These are phyloP conservation scores for Lactarius trivialis DNA, from an alignment of 768 basidiomycete species.

Conservation along the genomic window DNA sequence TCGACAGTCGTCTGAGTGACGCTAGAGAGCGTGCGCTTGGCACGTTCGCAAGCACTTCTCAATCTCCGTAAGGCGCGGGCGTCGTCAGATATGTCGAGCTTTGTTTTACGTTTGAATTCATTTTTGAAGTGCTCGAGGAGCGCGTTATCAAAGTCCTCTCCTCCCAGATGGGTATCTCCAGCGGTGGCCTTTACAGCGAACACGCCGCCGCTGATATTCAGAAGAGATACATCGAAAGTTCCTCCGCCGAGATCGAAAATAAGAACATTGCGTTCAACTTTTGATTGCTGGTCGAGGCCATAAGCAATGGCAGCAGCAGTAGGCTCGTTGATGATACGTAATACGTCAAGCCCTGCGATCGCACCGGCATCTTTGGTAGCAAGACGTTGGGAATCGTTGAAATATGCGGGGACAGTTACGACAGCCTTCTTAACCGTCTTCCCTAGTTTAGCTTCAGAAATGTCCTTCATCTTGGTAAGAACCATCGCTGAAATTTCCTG, in stretches of 20 bases:
- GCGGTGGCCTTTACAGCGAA: slow-evolving; percentile 99
- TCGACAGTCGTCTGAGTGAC: slow-evolving; percentile 99
- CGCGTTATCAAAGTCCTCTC: slow-evolving; percentile 99
- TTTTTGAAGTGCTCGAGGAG: slow-evolving; percentile 98
- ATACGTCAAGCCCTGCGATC: slow-evolving; percentile 96
- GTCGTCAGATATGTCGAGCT: slow-evolving; percentile 95
- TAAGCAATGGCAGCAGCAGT: slow-evolving; percentile 99
- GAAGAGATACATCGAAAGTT: slow-evolving; percentile 99
- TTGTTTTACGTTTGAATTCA: slow-evolving; percentile 97
- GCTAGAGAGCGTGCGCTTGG: slow-evolving; percentile 96
- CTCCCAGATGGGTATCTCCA: slow-evolving; percentile 98
- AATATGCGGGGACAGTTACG: slow-evolving; percentile 98
- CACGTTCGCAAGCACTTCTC: slow-evolving; percentile 97
- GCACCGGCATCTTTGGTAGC: slow-evolving; percentile 99
- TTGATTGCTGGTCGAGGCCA: slow-evolving; percentile 93
- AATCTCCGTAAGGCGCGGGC: slow-evolving; percentile 94
- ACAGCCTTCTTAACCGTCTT: slow-evolving; percentile 99
- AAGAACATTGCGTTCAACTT: slow-evolving; percentile 94
- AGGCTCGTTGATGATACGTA: slow-evolving; percentile 99
- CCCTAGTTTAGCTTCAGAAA: slow-evolving; percentile 97
- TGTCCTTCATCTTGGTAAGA: slow-evolving; percentile 99
- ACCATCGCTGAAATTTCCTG: slow-evolving; percentile 99
- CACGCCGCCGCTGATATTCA: slow-evolving; percentile 96
- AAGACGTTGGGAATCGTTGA: slow-evolving; percentile 99
- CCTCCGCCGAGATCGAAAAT: slow-evolving; percentile 99